A percentile compares a stretch with the other conserved stretches of the same genome.
Conservation (phyloP, 176 grass and related monocot species). For the Cenchrus fungigraminus region DNA sequence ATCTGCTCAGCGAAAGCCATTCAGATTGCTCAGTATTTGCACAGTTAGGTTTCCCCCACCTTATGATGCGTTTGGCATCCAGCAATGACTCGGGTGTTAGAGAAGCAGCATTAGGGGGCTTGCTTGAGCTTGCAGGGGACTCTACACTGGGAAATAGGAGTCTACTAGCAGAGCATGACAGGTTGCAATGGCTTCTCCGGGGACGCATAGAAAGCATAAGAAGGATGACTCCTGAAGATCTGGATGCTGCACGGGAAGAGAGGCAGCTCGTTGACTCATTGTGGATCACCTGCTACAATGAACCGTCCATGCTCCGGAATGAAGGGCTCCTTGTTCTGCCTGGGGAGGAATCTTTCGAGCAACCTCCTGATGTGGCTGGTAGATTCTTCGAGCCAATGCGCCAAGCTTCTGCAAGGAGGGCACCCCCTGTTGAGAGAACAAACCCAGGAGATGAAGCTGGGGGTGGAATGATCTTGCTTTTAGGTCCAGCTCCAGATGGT, state of each 20-base stretch:
- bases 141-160: conserved; percentile 48
- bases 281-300: conserved; percentile 72
- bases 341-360: conserved; percentile 66
- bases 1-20: conserved; percentile 73
- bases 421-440: conserved; percentile 27
- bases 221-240: conserved; percentile 72
- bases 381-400: conserved; percentile 66
- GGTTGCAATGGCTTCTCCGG: conserved; percentile 57
- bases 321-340: conserved; percentile 79
- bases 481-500: conserved; percentile 45
- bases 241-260: conserved; percentile 79
- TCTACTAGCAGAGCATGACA: conserved; percentile 53
- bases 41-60: conserved; percentile 68
- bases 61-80: conserved; percentile 72
- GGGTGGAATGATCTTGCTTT: conserved; percentile 50
- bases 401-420: conserved; percentile 34
- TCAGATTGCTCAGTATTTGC: conserved; percentile 65
- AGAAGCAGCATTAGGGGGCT: conserved; percentile 75
- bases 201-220: conserved; percentile 66
- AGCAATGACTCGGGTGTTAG: conserved; percentile 76
- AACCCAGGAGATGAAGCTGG: conserved; percentile 29
- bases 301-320: conserved; percentile 66
- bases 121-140: conserved; percentile 74
- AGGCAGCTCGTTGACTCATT: conserved; percentile 77
- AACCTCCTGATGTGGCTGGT: conserved; percentile 68